These are phyloP conservation scores for Ophiostoma australiae DNA, from an alignment of 2,329 filamentous ascomycete species.

Conservation along the genomic window DNA sequence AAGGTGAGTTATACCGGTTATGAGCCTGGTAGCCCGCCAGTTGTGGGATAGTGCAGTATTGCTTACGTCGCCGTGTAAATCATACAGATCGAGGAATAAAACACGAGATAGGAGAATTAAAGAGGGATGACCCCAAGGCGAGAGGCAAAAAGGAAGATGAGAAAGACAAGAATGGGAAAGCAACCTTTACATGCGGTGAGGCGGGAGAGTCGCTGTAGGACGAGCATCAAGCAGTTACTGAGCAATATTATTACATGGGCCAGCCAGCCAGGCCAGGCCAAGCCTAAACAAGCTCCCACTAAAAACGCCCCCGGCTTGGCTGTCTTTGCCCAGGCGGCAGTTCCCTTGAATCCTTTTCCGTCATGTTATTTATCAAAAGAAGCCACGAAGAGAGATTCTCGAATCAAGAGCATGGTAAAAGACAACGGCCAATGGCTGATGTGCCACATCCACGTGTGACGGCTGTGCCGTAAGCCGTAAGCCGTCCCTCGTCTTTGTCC, in stretches of 20 bases:
- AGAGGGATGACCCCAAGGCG: background rate
- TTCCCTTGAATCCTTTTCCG: background rate
- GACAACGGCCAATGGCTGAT: background rate
- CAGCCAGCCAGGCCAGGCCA: background rate
- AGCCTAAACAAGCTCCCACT: slow-evolving; percentile 16
- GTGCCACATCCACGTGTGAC: background rate
- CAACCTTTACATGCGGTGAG: background rate
- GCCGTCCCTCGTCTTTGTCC: background rate
- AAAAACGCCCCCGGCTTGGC: slow-evolving; percentile 2
- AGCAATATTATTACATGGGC: background rate
- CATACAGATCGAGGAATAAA: slow-evolving; percentile 4
- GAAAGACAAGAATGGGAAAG: background rate
- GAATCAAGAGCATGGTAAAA: background rate
- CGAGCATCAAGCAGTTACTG: background rate
- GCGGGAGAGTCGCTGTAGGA: background rate
- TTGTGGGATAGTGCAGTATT: background rate
- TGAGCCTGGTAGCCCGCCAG: background rate
- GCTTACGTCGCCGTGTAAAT: background rate
- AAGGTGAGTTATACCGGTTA: background rate
- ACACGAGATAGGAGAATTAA: slow-evolving; percentile 7
- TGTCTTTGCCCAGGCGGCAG: background rate
- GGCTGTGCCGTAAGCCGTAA: background rate
- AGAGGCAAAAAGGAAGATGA: background rate
- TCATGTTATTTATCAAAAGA: background rate
- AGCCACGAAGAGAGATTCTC: background rate